Evolutionary conservation across 495 filamentous ascomycete genomes (phyloP).

Genomic region (Barbatosphaeria neglecta): DNA sequence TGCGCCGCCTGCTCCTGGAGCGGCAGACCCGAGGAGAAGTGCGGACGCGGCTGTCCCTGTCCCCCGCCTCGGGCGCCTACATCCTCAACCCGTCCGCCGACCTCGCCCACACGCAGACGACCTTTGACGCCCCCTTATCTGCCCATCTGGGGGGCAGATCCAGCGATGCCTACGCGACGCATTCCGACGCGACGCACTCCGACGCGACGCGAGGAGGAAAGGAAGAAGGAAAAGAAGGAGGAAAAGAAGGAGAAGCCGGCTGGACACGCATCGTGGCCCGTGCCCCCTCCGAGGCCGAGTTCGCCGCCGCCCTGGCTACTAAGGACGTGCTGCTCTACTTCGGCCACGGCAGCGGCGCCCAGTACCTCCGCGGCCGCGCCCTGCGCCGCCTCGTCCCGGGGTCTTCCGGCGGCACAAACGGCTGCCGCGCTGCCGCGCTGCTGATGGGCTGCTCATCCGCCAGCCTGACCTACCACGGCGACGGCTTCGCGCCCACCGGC

Average conservation of each 20-base stretch:
- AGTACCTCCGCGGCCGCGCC: constrained; percentile 74
- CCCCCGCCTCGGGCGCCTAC: constrained; percentile 55
- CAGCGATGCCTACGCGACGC: too few species aligned
- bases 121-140: constrained; percentile 52
- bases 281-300: constrained; percentile 65
- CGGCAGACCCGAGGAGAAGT: constrained; percentile 6
- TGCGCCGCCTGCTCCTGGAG: constrained; percentile 44
- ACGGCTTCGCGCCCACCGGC: constrained; percentile 82
- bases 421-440: constrained; percentile 56
- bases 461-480: constrained; percentile 62
- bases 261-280: constrained; percentile 60
- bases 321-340: constrained; percentile 78
- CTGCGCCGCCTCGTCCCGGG: constrained; percentile 67
- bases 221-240: too few species aligned
- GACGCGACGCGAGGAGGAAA: too few species aligned
- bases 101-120: constrained; percentile 63
- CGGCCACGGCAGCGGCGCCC: constrained; percentile 88
- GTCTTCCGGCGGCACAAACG: too few species aligned
- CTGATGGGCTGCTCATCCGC: constrained; percentile 90
- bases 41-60: constrained; percentile 41
- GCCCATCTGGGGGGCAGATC: constrained; percentile 25
- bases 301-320: constrained; percentile 47
- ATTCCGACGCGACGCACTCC: too few species aligned
- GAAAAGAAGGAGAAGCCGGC: too few species aligned
- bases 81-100: constrained; percentile 84